A percentile compares a stretch with the other conserved stretches of the same genome.
phyloP scores from a whole-genome alignment of 768 basidiomycete species.

The Lactarius quietus region DNA sequence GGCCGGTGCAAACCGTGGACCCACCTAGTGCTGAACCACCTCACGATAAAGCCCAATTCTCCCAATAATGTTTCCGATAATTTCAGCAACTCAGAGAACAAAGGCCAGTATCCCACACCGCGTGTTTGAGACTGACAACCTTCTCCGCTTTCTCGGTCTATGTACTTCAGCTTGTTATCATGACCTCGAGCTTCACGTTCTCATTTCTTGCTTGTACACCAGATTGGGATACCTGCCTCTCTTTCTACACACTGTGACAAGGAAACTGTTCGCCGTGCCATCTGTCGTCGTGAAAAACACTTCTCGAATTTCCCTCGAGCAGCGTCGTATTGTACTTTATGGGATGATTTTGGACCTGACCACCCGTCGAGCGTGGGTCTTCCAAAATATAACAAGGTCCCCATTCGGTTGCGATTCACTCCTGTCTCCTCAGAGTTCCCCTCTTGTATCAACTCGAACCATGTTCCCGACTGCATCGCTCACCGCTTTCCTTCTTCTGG shows the following conservation, averaged over 20 bases:
- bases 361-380: background rate
- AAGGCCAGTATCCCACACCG: background rate
- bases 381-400: background rate
- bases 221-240: background rate
- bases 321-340: background rate
- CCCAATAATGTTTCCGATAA: no score
- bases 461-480: no score
- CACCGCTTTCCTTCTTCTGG: no score
- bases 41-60: background rate
- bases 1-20: background rate
- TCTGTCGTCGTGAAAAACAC: background rate
- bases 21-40: no score
- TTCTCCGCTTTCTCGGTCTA: background rate
- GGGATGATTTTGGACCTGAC: background rate
- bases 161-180: background rate
- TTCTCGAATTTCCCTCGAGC: background rate
- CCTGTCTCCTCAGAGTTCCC: conserved; percentile 7
- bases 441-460: background rate
- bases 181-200: background rate
- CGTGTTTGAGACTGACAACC: background rate
- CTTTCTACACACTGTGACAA: background rate
- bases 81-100: background rate
- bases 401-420: conserved; percentile 1
- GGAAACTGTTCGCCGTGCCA: background rate
- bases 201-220: background rate